phyloP scores from a whole-genome alignment of 441 rosid genomes.

The Gossypium gossypioides region DNA sequence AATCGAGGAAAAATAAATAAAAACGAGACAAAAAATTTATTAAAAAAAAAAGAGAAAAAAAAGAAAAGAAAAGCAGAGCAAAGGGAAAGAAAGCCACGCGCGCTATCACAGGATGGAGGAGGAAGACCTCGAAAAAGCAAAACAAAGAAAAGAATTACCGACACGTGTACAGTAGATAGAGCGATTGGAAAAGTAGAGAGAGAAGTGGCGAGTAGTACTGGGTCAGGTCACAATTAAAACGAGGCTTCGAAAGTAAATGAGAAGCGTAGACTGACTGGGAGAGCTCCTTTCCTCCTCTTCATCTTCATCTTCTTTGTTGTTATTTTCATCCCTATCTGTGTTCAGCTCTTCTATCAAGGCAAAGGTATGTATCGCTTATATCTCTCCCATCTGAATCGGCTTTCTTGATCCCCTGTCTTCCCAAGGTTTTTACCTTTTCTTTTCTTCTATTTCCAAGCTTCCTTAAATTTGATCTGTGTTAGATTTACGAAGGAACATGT shows the following conservation, averaged over 20 bases:
- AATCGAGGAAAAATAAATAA: not conserved
- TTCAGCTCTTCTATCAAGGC: not conserved
- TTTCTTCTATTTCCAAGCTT: constrained; percentile 7
- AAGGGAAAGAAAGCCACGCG: constrained; percentile 10
- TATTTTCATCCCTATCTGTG: not conserved
- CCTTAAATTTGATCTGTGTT: constrained; percentile 12
- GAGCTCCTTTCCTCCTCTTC: constrained; percentile 9
- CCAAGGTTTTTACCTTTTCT: not conserved
- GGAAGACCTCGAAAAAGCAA: constrained; percentile 14
- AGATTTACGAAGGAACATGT: constrained; percentile 4
- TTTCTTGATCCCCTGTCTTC: constrained; percentile 9
- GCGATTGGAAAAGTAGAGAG: constrained; percentile 10
- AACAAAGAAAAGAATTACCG: not conserved
- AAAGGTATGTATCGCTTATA: constrained; percentile 12
- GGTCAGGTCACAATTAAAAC: constrained; percentile 24
- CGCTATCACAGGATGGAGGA: constrained; percentile 19
- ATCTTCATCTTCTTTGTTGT: not conserved
- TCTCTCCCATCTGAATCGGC: not conserved
- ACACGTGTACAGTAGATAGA: constrained; percentile 9
- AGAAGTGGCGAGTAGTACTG: constrained; percentile 14
- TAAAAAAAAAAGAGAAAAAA: not conserved
- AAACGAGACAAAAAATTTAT: not conserved
- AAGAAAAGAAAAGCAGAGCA: not conserved
- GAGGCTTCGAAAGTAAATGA: constrained; percentile 28
- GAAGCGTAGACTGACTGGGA: constrained; percentile 25